Evolutionary conservation across 257 asterid species (phyloP).

Genomic region (Haberlea rhodopensis): DNA sequence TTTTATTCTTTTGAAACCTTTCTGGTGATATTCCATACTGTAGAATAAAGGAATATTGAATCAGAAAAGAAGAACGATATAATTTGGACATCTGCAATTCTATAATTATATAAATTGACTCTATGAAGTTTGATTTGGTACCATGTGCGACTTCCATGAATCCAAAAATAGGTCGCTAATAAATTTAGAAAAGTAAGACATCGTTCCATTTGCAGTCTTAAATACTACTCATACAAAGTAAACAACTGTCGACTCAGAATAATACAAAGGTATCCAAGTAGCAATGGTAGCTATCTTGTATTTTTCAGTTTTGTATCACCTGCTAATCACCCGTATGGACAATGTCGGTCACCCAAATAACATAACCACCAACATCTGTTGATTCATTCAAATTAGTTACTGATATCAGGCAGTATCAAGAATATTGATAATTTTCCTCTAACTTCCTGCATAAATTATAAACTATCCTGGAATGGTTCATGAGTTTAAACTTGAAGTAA

Average conservation of each 20-base stretch:
- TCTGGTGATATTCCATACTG: constrained; percentile 92
- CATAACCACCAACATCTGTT: not conserved
- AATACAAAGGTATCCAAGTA: not conserved
- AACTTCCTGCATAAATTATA: too few species aligned
- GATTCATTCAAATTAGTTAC: too few species aligned
- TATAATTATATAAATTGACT: not conserved
- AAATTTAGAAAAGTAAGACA: too few species aligned
- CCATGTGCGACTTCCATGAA: not conserved
- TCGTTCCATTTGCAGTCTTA: not conserved
- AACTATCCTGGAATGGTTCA: not conserved
- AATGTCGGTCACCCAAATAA: not conserved
- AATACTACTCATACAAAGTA: not conserved
- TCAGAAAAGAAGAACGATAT: not conserved
- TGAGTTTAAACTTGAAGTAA: not conserved
- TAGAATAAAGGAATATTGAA: constrained; percentile 24
- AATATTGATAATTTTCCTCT: too few species aligned
- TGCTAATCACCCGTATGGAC: not conserved
- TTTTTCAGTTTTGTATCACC: not conserved
- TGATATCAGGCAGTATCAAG: too few species aligned
- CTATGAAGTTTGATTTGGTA: not conserved
- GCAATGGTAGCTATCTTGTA: not conserved
- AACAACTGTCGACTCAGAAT: not conserved
- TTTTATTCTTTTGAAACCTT: constrained; percentile 45
- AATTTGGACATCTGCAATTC: not conserved
- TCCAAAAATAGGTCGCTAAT: not conserved